These are phyloP conservation scores for Fusarium miscanthi DNA, from an alignment of 2,329 filamentous ascomycete genomes.

Conservation along the genomic window DNA sequence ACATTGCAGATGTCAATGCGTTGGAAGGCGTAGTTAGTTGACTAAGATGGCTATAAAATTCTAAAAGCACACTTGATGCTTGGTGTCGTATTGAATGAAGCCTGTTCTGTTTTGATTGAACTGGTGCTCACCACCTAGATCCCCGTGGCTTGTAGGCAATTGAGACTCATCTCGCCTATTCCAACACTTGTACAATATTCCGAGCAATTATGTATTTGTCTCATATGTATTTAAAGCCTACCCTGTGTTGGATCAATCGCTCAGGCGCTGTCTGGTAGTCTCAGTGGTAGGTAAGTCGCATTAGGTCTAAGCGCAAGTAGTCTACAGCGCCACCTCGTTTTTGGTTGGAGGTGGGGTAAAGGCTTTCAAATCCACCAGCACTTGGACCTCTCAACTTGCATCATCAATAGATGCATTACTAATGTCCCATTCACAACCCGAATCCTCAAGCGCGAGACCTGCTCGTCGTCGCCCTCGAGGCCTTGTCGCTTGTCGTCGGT, in stretches of 20 bases:
- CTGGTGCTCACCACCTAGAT: too few relatives aligned
- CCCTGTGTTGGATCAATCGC: neutral
- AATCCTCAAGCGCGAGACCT: neutral
- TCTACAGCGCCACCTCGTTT: neutral
- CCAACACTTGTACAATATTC: too few relatives aligned
- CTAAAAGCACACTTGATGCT: too few relatives aligned
- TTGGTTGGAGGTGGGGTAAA: neutral
- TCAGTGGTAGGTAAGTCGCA: too few relatives aligned
- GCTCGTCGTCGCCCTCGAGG: neutral
- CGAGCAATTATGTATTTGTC: neutral
- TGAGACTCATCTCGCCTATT: neutral
- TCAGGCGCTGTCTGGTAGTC: too few relatives aligned
- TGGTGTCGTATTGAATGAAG: too few relatives aligned
- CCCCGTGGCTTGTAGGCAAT: neutral
- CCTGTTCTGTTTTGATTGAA: too few relatives aligned
- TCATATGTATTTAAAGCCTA: neutral
- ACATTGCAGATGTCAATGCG: neutral
- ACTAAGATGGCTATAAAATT: fast-evolving
- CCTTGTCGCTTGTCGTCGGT: neutral
- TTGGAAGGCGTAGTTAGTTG: fast-evolving
- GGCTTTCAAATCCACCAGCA: too few relatives aligned
- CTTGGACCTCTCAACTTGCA: neutral
- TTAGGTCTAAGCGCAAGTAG: neutral
- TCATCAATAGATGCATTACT: neutral
- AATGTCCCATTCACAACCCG: neutral